Evolutionary conservation across 1,284 basidiomycete genomes (phyloP), one percentile per base, ranked within the genome.

Genomic region (Cystobasidiaceae sp.): DNA sequence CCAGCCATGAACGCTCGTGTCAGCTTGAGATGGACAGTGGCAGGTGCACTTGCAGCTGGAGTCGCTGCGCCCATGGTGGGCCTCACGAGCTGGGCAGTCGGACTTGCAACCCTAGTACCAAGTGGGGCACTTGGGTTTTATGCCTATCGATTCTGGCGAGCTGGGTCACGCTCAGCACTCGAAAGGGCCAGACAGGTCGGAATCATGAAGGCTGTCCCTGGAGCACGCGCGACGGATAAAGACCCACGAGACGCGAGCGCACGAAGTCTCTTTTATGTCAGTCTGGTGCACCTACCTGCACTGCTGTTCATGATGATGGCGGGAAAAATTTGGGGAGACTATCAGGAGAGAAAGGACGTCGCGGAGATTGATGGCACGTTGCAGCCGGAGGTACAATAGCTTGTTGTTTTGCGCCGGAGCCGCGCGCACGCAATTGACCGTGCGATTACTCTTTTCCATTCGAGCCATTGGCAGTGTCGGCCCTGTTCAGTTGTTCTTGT

Each of bases 261-360:
- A 0, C 83, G 87, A 70, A 80, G 79, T 49, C 77, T 91, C 27
- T 97, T 90, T 75, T 87, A 88, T 75, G 84, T 90, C 67, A 88
- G 86, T 76, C 76, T 98, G 69, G 93, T 93, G 85, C 94, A 94
- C 78, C 77, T 98, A 62, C 94, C 96, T 0, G 88, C 88, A 8
- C 81, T 97, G 11, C 81, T 98, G 70, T 89, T 87, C 0, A 80
- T 98, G 67, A 93, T 94, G 85, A 93, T 99, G 90, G 81, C 88
- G 67, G 90, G 93, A 77, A 94, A 94, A 79, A 43, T 56, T 9
- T 50, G 39, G 30, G 85, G 87, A 72, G 86, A 88, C 0, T 44
- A 71, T 21, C 71, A 54, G 51, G 48, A 43, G 21, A 67, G 48
- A 43, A 50, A 43, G 15, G 48, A 49, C 27, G 48, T 37, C 34